A percentile compares a stretch with the other conserved stretches of the same genome.
These are phyloP conservation scores for Sungouiozyma intestinalis DNA, from an alignment of 805 yeast genomes.

Conservation along the genomic window DNA sequence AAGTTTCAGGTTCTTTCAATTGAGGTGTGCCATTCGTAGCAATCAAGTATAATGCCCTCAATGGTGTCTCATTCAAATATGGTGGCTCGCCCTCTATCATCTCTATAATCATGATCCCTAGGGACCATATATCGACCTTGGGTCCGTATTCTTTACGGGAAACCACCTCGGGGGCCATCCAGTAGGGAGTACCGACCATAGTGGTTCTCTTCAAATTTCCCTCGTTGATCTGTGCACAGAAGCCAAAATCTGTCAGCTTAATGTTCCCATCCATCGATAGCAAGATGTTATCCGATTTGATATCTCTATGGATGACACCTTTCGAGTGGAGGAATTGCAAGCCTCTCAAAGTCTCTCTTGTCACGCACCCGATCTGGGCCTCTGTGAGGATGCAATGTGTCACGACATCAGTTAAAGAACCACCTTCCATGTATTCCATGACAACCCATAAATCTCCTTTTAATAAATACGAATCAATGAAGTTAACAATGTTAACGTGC, in stretches of 20 bases:
- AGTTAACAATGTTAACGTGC: conserved; percentile 90
- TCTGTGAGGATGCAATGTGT: conserved; percentile 84
- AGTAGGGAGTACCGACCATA: conserved; percentile 98
- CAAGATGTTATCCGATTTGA: conserved; percentile 87
- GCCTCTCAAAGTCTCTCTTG: conserved; percentile 83
- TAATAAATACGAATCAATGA: conserved; percentile 71
- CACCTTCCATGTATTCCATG: conserved; percentile 99
- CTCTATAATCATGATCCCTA: conserved; percentile 96
- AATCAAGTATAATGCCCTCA: conserved; percentile 85
- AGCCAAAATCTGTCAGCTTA: conserved; percentile 91
- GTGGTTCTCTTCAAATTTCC: conserved; percentile 83
- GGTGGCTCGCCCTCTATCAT: conserved; percentile 99
- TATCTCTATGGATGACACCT: conserved; percentile 92
- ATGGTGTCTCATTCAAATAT: conserved; percentile 88
- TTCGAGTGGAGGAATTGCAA: conserved; percentile 78
- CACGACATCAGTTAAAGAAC: conserved; percentile 89
- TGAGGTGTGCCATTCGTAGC: conserved; percentile 96
- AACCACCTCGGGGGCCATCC: conserved; percentile 99
- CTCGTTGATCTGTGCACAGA: conserved; percentile 88
- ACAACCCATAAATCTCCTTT: conserved; percentile 88
- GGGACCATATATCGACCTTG: conserved; percentile 94
- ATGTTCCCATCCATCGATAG: conserved; percentile 78
- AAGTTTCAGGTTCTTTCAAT: conserved; percentile 75
- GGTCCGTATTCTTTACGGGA: conserved; percentile 92
- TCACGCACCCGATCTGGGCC: conserved; percentile 90